Evolutionary conservation across 2,329 filamentous ascomycete species (phyloP), one percentile per base, ranked within the genome.

Genomic region (Colletotrichum shisoi): DNA sequence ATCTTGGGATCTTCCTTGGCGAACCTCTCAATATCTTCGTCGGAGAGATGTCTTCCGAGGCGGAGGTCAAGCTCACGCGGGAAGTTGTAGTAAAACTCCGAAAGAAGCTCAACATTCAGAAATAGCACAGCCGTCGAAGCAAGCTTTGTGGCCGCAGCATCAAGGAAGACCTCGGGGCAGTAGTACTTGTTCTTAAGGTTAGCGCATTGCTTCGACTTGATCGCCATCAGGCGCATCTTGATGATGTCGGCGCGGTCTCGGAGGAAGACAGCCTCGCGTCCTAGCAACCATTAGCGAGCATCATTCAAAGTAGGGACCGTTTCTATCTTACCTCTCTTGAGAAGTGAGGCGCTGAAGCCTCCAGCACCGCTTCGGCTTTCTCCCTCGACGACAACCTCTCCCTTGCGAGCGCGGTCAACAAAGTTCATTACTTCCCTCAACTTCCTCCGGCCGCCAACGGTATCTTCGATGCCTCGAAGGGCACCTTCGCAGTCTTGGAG

Each of bases 11-110:
- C 96, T 78, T 99, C 95, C 60, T 92, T 88, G 3, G 95, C 95
- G 73, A 99, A 97, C 31, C 87, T 87, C 76, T 99, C 94, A 5
- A 98, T 87, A 73, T 98, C 90, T 6, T 89, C 88, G 62, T 91
- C 87, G 40, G 87, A 87, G 68, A 97, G 84, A 72, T 93, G 90
- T 31, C 93, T 88, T 52, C 94, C 93, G 12, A 99, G 89, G 40
- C 94, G 88, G 67, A 90, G 82, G 77, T 99, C 95, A 13, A 99
- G 86, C 76, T 97, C 93, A 45, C 95, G 87, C 0, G 95, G 95
- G 79, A 99, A 99, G 76, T 95, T 93, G 80, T 97, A 97, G 81
- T 97, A 97, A 77, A 98, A 99, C 75, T 99, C 96, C 2, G 92
- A 94, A 19, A 99, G 86, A 21, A 99, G 85, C 80, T 99, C 96